Percentiles rank a stretch among this genome's conserved stretches.
Evolutionary conservation across 2,329 filamentous ascomycete genomes (phyloP).

Genomic region (Cordyceps javanica): DNA sequence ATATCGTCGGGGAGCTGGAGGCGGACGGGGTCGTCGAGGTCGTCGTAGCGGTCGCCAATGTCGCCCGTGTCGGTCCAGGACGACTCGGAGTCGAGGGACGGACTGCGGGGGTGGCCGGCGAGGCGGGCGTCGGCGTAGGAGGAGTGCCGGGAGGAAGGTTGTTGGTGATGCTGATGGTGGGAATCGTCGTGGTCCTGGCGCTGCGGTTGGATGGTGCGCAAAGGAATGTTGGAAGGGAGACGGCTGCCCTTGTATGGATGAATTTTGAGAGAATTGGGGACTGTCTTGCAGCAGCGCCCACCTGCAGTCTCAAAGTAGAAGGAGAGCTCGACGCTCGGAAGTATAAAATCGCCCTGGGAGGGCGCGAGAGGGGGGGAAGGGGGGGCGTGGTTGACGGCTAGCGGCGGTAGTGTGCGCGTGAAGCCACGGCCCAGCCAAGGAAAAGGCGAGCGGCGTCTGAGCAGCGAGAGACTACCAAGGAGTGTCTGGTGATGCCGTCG

Average conservation of each 20-base stretch:
- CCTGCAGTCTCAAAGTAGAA: conserved; percentile 33
- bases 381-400: background rate
- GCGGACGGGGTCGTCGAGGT: conserved; percentile 75
- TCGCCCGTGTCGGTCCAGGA: conserved; percentile 94
- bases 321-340: conserved; percentile 1
- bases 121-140: conserved; percentile 40
- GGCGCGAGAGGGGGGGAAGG: background rate
- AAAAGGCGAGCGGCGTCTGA: background rate
- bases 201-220: conserved; percentile 64
- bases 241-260: conserved; percentile 61
- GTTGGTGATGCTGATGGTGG: conserved; percentile 33
- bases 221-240: conserved; percentile 78
- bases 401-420: background rate
- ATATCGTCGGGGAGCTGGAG: conserved; percentile 61
- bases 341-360: background rate
- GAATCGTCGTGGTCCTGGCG: conserved; percentile 25
- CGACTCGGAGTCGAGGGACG: conserved; percentile 56
- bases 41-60: conserved; percentile 82
- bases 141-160: conserved; percentile 42
- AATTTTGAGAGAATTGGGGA: conserved; percentile 80
- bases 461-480: background rate
- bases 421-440: background rate
- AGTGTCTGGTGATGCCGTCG: conserved; percentile 5
- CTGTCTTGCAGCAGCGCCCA: conserved; percentile 72
- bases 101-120: conserved; percentile 13